Conservation (phyloP, 768 basidiomycete genomes). For the Pisolithus albus region DNA sequence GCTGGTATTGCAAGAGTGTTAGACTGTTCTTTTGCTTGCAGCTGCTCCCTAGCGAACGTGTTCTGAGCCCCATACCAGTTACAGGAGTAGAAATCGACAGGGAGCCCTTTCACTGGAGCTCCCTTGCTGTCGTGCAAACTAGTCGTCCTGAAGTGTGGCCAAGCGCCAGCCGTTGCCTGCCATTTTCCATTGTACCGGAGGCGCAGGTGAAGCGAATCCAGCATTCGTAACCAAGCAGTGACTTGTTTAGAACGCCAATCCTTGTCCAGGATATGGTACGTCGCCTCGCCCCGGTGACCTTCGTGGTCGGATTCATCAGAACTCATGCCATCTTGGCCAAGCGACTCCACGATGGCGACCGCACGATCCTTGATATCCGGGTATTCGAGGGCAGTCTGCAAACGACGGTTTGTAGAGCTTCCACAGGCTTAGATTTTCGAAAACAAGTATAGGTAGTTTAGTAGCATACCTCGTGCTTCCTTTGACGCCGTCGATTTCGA, state of each 20-base stretch:
- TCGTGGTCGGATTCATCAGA: slow-evolving; percentile 1
- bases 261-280: background rate
- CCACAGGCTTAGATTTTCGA: background rate
- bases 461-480: background rate
- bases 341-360: background rate
- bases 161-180: background rate
- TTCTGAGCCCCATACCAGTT: background rate
- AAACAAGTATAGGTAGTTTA: background rate
- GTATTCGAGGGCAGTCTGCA: background rate
- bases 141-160: background rate
- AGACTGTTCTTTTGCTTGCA: background rate
- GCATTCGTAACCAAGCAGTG: background rate
- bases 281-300: background rate
- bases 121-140: background rate
- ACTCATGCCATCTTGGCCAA: slow-evolving; percentile 1
- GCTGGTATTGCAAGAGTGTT: background rate
- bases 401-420: background rate
- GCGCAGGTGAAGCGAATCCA: background rate
- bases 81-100: background rate
- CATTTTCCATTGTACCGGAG: background rate
- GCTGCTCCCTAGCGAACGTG: background rate
- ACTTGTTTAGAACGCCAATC: background rate
- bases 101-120: background rate
- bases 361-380: background rate
- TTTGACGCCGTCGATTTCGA: background rate